phyloP scores from a whole-genome alignment of 345 rosid genomes.

The Linum tenue region DNA sequence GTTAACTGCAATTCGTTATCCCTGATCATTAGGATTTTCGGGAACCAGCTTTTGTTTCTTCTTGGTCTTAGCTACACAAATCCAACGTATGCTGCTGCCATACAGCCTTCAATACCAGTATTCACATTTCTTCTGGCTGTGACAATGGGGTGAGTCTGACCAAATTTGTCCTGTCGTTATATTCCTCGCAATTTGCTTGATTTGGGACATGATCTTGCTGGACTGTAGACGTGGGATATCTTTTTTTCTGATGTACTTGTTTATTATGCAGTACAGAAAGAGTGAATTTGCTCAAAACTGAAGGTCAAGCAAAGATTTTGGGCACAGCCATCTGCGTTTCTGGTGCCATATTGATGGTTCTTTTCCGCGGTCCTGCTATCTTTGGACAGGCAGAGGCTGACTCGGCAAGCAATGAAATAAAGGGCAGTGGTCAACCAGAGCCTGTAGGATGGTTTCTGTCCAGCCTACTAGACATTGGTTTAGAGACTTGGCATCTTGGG shows the following conservation, averaged over 20 bases:
- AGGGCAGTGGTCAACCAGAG: conserved; percentile 79
- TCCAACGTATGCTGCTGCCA: conserved; percentile 98
- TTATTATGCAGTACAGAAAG: conserved; percentile 82
- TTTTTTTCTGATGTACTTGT: conserved; percentile 16
- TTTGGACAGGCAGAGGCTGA: conserved; percentile 50
- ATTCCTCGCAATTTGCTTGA: background rate
- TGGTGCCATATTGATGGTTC: conserved; percentile 81
- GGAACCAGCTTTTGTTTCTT: conserved; percentile 92
- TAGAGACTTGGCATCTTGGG: conserved; percentile 80
- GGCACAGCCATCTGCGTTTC: conserved; percentile 77
- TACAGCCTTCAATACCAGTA: conserved; percentile 94
- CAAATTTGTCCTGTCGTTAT: conserved; percentile 2
- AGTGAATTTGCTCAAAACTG: conserved; percentile 60
- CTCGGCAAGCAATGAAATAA: conserved; percentile 46
- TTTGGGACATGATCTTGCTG: background rate
- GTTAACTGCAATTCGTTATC: conserved; percentile 8
- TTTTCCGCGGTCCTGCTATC: conserved; percentile 82
- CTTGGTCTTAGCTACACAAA: conserved; percentile 90
- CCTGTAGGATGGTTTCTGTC: conserved; percentile 71
- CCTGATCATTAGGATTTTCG: conserved; percentile 61
- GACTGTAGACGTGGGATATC: conserved; percentile 2
- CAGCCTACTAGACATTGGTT: conserved; percentile 46
- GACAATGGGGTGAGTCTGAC: conserved; percentile 67
- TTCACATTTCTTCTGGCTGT: conserved; percentile 88
- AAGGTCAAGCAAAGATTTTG: conserved; percentile 85